phyloP scores from a whole-genome alignment of 2,329 filamentous ascomycete genomes.

The Lizonia empirigonia region DNA sequence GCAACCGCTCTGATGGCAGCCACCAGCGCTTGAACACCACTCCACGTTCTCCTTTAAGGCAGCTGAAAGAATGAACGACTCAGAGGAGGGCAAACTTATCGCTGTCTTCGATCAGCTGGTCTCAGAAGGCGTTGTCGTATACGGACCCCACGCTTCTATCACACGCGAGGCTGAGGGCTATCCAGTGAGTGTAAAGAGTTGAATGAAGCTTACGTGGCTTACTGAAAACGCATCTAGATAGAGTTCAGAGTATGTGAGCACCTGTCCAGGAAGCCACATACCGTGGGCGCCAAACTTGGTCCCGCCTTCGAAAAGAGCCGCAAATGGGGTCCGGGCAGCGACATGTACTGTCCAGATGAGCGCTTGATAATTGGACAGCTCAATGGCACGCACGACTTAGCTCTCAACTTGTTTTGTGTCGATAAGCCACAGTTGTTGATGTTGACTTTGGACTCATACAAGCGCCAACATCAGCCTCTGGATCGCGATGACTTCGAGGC shows the following conservation, averaged over 20 bases:
- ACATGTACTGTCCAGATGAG: slow-evolving; percentile 52
- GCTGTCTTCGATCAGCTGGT: slow-evolving; percentile 35
- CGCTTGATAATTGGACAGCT: slow-evolving; percentile 52
- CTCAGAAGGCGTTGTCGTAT: slow-evolving; percentile 30
- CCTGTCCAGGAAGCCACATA: slow-evolving; percentile 39
- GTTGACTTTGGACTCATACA: slow-evolving; percentile 55
- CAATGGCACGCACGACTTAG: slow-evolving; percentile 53
- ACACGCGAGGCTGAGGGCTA: slow-evolving; percentile 27
- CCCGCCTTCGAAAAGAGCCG: slow-evolving; percentile 23
- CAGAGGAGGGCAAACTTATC: slow-evolving; percentile 22
- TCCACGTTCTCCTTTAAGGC: too few species aligned
- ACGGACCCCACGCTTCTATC: slow-evolving; percentile 31
- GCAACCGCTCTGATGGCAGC: too few species aligned
- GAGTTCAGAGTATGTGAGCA: slow-evolving; percentile 43
- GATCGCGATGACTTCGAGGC: slow-evolving; percentile 50
- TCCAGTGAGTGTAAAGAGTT: slow-evolving; percentile 37
- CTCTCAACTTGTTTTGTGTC: slow-evolving; percentile 57
- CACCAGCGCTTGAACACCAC: slow-evolving; percentile 1
- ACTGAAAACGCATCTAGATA: slow-evolving; percentile 23
- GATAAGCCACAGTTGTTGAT: slow-evolving; percentile 57
- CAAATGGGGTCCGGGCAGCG: slow-evolving; percentile 44
- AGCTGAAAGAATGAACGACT: slow-evolving; percentile 15
- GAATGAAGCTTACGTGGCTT: not conserved
- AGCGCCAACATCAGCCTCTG: slow-evolving; percentile 54
- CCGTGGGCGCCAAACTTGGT: slow-evolving; percentile 26